phyloP scores from a whole-genome alignment of 768 basidiomycete species.

The Suillus cothurnatus region DNA sequence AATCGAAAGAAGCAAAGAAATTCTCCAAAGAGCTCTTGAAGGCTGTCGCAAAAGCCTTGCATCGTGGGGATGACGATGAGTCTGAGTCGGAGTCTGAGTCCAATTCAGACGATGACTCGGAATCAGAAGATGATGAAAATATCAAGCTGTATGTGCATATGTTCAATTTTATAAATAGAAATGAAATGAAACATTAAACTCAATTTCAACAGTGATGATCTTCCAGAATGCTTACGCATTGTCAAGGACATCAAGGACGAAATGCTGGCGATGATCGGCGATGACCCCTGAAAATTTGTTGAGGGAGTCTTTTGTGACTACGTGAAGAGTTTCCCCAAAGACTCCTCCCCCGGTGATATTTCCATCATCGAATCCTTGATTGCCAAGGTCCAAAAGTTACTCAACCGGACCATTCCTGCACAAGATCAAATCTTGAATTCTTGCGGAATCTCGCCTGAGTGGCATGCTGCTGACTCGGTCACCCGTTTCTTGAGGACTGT shows the following conservation, averaged over 20 bases:
- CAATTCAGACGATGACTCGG: neutral
- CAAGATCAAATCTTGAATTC: neutral
- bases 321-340: neutral
- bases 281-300: neutral
- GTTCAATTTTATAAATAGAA: constrained; percentile 1
- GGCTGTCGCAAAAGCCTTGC: neutral
- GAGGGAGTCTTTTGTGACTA: neutral
- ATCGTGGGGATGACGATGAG: neutral
- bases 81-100: neutral
- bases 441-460: neutral
- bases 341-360: neutral
- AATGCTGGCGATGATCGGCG: neutral
- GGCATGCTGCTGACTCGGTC: neutral
- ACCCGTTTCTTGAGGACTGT: neutral
- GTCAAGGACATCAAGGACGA: neutral
- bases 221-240: neutral
- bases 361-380: neutral
- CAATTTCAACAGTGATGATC: neutral
- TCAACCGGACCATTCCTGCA: neutral
- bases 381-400: neutral
- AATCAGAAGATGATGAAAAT: neutral
- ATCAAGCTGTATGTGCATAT: neutral
- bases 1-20: neutral
- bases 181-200: neutral
- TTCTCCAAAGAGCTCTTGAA: neutral